Base-by-base conservation (phyloP, 2,329 filamentous ascomycete genomes). In the Colletotrichum chrysophilum region DNA sequence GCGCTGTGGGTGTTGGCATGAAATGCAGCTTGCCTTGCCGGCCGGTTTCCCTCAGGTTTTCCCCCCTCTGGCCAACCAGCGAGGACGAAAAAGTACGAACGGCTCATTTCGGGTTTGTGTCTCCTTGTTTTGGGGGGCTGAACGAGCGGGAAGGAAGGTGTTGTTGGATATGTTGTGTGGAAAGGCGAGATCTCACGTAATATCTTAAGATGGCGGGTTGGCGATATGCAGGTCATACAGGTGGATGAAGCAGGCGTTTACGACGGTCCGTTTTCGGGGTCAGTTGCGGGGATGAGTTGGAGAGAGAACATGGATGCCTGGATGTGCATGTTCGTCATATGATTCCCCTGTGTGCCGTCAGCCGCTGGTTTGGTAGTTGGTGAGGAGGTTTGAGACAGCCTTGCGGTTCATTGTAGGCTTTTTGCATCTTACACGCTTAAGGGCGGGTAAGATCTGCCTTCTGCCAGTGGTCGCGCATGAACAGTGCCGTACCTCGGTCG, bases 141-240 rank as follows among this genome's bases (percentile, higher is more conserved):
- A 21, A 32, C 58, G 58, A 4, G 30, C 43, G 43, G n/a, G 43
- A 21, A 24, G 58, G 58, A 2, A 21, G 55, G 16, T 9, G 55
- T 26, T 28, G 21, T 58, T 58, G 55, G 55, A 9, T 61, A 7
- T 32, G 38, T 16, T 18, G 21, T 58, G 32, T 34, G 21, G 18
- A 64, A n/a, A 67, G 69, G 69, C 38, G 13, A 61, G 30, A 34
- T 75, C 70, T 75, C 73, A 75, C 73, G 73, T 75, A 64, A 75
- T 16, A 68, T 36, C 34, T 55, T 12, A 32, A 62, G 48, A 52
- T 26, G 26, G 36, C 13, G 18, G 14, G 32, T 36, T 32, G 26
- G 26, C 26, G 18, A 18, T 60, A 66, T 71, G 68, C 48, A 34
- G 32, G 48, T 34, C 14, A 28, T 64, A n/a, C 69, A 55, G 30